A percentile compares a stretch with the other conserved stretches of the same genome.
These are phyloP conservation scores for Flaveria floridana DNA, from an alignment of 140 eudicot species.

Conservation along the genomic window DNA sequence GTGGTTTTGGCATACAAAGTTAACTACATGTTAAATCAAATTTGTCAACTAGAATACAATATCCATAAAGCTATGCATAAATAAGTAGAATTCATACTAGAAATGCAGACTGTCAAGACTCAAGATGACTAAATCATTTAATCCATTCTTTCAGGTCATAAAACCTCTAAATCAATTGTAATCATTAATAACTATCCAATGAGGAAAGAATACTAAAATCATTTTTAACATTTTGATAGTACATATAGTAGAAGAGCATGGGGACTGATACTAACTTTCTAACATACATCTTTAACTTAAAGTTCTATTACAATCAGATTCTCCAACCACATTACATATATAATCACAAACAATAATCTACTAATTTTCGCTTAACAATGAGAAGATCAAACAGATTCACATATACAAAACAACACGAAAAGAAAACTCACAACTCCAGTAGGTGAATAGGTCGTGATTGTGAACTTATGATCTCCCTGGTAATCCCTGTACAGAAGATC, in stretches of 20 bases:
- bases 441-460: slow-evolving; percentile 75
- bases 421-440: slow-evolving; percentile 71
- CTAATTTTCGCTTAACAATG: background rate
- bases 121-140: background rate
- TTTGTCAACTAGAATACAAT: background rate
- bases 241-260: background rate
- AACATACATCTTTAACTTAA: background rate
- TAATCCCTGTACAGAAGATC: slow-evolving; percentile 81
- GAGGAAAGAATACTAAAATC: background rate
- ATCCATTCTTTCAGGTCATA: background rate
- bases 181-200: background rate
- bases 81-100: background rate
- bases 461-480: slow-evolving; percentile 78
- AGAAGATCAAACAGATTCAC: slow-evolving; percentile 17
- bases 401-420: background rate
- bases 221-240: background rate
- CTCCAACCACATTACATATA: slow-evolving; percentile 15
- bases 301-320: slow-evolving; percentile 17
- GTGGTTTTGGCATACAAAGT: background rate
- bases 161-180: background rate
- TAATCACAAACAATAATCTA: background rate
- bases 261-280: slow-evolving; percentile 6
- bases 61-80: background rate
- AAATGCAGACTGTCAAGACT: background rate
- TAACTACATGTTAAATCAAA: background rate